These are phyloP conservation scores for Geranium incanum DNA, from an alignment of 441 rosid species.

Conservation along the genomic window DNA sequence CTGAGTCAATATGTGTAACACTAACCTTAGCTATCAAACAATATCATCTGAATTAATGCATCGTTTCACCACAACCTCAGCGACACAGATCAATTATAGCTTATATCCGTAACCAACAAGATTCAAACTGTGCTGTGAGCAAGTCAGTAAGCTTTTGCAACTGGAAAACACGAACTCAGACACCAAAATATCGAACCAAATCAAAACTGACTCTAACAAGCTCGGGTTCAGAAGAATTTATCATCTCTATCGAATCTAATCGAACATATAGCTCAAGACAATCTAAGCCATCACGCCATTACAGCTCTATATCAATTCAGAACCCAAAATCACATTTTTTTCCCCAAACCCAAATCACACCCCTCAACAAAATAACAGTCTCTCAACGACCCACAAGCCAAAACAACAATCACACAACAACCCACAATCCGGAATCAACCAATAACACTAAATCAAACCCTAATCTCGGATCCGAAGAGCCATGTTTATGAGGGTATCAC, in stretches of 20 bases:
- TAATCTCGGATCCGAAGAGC: not conserved
- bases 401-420: no score
- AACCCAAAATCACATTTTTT: not conserved
- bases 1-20: not conserved
- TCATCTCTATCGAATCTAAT: not conserved
- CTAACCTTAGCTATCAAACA: not conserved
- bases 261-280: not conserved
- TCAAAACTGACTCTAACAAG: not conserved
- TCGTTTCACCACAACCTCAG: not conserved
- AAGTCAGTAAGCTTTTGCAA: not conserved
- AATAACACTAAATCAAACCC: conserved; percentile 5
- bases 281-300: not conserved
- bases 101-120: not conserved
- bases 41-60: not conserved
- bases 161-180: not conserved
- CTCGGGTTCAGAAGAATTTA: not conserved
- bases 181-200: not conserved
- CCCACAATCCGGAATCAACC: not conserved
- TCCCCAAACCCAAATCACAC: not conserved
- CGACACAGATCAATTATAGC: not conserved
- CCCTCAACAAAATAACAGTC: not conserved
- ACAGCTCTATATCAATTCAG: not conserved
- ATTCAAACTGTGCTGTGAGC: not conserved
- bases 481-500: not conserved
- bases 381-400: not conserved